A percentile compares a stretch with the other conserved stretches of the same genome.
Evolutionary conservation across 495 filamentous ascomycete genomes (phyloP).

Genomic region (Tirmania nivea): DNA sequence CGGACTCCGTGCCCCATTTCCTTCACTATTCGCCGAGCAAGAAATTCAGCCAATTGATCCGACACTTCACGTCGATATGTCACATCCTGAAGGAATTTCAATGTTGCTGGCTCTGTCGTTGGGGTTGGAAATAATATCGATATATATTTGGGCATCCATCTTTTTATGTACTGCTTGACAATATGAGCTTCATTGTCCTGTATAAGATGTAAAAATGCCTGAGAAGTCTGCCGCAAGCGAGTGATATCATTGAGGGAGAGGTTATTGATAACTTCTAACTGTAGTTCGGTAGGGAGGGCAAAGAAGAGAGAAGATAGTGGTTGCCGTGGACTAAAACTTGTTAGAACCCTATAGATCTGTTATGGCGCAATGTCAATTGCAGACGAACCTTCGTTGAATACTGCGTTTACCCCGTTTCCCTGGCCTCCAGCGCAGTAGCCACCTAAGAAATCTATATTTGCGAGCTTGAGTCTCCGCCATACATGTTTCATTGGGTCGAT

Average conservation of each 20-base stretch:
- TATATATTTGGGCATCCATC: slow-evolving; percentile 14
- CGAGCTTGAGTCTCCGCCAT: too few relatives aligned
- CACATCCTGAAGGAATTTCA: slow-evolving; percentile 15
- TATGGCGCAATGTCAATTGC: too few relatives aligned
- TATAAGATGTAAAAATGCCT: slow-evolving; percentile 11
- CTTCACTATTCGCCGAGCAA: slow-evolving; percentile 16
- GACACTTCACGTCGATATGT: slow-evolving; percentile 15
- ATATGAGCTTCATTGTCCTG: slow-evolving; percentile 12
- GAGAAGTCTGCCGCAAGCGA: slow-evolving; percentile 12
- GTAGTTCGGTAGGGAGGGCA: slow-evolving; percentile 14
- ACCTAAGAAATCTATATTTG: too few relatives aligned
- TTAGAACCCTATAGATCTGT: too few relatives aligned
- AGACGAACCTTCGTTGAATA: too few relatives aligned
- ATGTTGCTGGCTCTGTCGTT: slow-evolving; percentile 5
- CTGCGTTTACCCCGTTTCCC: too few relatives aligned
- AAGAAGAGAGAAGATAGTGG: slow-evolving; percentile 5
- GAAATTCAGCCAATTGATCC: slow-evolving; percentile 6
- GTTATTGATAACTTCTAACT: slow-evolving; percentile 13
- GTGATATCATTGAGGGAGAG: slow-evolving; percentile 15
- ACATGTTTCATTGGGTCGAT: too few relatives aligned
- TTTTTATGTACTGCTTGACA: slow-evolving; percentile 17
- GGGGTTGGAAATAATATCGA: slow-evolving; percentile 13
- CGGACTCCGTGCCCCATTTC: slow-evolving; percentile 13
- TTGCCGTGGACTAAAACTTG: too few relatives aligned
- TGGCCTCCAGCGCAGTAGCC: too few relatives aligned